Percentiles rank a stretch among this genome's conserved stretches.
These are phyloP conservation scores for Mycena citricolor DNA, from an alignment of 1,284 basidiomycete genomes.

Conservation along the genomic window DNA sequence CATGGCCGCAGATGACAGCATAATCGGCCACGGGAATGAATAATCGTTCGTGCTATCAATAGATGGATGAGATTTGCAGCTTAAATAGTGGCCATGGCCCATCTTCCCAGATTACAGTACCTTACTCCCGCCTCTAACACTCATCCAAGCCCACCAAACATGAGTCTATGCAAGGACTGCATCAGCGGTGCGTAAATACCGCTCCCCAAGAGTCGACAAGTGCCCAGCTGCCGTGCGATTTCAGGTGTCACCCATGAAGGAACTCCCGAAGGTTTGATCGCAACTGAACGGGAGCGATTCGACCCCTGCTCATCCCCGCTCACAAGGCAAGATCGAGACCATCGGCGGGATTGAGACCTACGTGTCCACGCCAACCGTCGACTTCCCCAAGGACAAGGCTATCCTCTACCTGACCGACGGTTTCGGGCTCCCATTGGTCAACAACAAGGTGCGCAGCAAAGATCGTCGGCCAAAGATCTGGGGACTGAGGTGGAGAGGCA, in stretches of 20 bases:
- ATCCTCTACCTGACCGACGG: conserved; percentile 61
- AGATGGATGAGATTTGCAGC: no score
- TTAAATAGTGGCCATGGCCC: no score
- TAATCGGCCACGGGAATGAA: no score
- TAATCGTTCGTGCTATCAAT: no score
- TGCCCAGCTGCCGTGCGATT: no score
- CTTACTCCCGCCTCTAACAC: no score
- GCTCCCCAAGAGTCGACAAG: conserved; percentile 37
- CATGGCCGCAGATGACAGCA: no score
- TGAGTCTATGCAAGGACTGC: conserved; percentile 56
- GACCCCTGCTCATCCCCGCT: neutral
- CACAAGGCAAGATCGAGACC: conserved; percentile 33
- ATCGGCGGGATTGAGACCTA: conserved; percentile 52
- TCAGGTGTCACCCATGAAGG: conserved; percentile 60
- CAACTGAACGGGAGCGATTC: no score
- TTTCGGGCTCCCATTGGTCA: conserved; percentile 62
- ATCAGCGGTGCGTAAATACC: conserved; percentile 36
- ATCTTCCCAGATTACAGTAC: no score
- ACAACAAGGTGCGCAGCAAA: conserved; percentile 41
- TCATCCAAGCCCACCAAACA: no score
- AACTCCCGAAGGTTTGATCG: conserved; percentile 42
- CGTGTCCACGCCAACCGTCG: conserved; percentile 46
- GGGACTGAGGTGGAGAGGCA: conserved; percentile 27
- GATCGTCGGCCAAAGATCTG: neutral
- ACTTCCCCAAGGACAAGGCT: conserved; percentile 56